Percentiles rank a stretch among this genome's conserved stretches.
phyloP scores from a whole-genome alignment of 129 eudicot genomes.

The Helianthus annuus region HanXRQr2.0-SUNRISE NC_035440.2:164129271-164129770 shows the following conservation, averaged over 20 bases:
- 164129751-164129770: not conserved
- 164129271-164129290: slow-evolving; percentile 22
- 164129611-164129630: too few relatives aligned
- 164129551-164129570: not conserved
- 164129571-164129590: slow-evolving; percentile 26
- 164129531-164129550: slow-evolving; percentile 57
- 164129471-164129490: slow-evolving; percentile 23
- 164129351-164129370: slow-evolving; percentile 26
- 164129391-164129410: slow-evolving; percentile 62
- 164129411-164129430: slow-evolving; percentile 36
- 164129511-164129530: slow-evolving; percentile 55
- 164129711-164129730: slow-evolving; percentile 22
- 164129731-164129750: slow-evolving; percentile 32
- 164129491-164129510: slow-evolving; percentile 64
- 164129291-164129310: slow-evolving; percentile 57
- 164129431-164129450: slow-evolving; percentile 7
- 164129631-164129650: slow-evolving; percentile 13
- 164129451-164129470: not conserved
- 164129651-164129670: slow-evolving; percentile 41
- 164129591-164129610: not conserved
- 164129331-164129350: slow-evolving; percentile 39
- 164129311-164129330: slow-evolving; percentile 70
- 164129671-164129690: slow-evolving; percentile 33
- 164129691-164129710: slow-evolving; percentile 35
- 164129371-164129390: slow-evolving; percentile 28